Evolutionary conservation across 1,139 yeast species (phyloP), one percentile per base, ranked within the genome.

Genomic region (Ogataea hybrid): DNA sequence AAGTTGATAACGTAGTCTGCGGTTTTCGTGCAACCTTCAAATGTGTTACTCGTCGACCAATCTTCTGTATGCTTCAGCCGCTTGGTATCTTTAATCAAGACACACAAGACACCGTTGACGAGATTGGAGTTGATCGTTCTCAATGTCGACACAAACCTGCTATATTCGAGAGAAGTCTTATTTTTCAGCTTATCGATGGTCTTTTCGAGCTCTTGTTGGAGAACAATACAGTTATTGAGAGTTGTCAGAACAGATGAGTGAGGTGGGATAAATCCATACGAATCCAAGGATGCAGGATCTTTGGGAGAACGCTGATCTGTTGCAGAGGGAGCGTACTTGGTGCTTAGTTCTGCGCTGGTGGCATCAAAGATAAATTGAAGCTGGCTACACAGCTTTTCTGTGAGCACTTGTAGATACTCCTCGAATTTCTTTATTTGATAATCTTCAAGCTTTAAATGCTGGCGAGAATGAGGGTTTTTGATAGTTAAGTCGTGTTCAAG

Each of bases 231-330:
- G 58, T 35, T 77, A 62, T 44, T 65, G 58, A 35, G 74, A 2
- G 83, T 69, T 37, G 84, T 71, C 23, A 83, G 61, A 7, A 83
- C 74, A 51, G 81, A 83, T 1, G 86, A 69, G 43, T 68, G 65
- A 1, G 81, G 81, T 2, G 89, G 88, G 21, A 80, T 56, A 51
- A 79, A 81, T 2, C 81, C 79, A 59, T 69, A 71, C 31, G 73
- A 59, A 8, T 62, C 50, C 3, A 67, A 58, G 1, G 56, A 33
- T 23, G 35, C 27, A 4, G 44, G 14, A 17, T 49, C 46, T 28
- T 49, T 49, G 25, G 22, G 63, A 4, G 38, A 33, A 7, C 20
- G 20, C 20, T 18, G 8, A 18, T 2, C 20, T 7, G 20, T 18
- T 18, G 6, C 20, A 18, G 20, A 6, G 6, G 20, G 20, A 6